phyloP scores from a whole-genome alignment of 148 eudicot species.

The Beta vulgaris region DNA sequence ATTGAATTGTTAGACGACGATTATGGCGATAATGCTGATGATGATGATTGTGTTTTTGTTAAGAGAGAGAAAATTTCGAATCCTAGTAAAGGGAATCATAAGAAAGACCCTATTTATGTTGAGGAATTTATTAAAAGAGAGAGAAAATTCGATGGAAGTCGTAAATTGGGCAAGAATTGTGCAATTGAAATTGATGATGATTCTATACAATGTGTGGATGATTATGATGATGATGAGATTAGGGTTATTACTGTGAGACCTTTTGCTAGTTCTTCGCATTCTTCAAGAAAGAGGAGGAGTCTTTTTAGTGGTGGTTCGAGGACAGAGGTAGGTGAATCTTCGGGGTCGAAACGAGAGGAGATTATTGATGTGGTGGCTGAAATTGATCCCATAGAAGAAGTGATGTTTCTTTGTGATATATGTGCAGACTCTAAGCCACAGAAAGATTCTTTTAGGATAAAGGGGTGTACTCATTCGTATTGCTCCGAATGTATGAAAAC shows the following conservation, averaged over 20 bases:
- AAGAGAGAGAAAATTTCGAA: constrained; percentile 9
- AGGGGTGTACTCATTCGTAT: constrained; percentile 47
- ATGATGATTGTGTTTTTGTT: constrained; percentile 32
- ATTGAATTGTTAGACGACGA: constrained; percentile 18
- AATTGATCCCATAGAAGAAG: neutral
- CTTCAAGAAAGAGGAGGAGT: neutral
- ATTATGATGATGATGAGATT: constrained; percentile 28
- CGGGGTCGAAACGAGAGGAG: constrained; percentile 18
- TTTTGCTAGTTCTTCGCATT: neutral
- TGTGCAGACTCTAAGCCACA: constrained; percentile 46
- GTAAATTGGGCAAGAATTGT: constrained; percentile 1
- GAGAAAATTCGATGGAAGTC: neutral
- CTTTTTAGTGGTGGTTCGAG: constrained; percentile 10
- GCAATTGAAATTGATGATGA: neutral
- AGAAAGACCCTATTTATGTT: constrained; percentile 29
- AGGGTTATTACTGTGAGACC: constrained; percentile 11
- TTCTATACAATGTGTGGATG: constrained; percentile 28
- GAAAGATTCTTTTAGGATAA: constrained; percentile 31
- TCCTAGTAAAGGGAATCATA: constrained; percentile 21
- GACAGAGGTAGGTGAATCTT: constrained; percentile 41
- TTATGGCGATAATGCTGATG: neutral
- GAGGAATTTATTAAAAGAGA: constrained; percentile 20
- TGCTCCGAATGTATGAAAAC: constrained; percentile 40
- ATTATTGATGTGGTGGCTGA: constrained; percentile 9
- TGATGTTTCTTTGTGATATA: constrained; percentile 51